phyloP scores from a whole-genome alignment of 1,284 basidiomycete genomes.

The Malassezia cuniculi region DNA sequence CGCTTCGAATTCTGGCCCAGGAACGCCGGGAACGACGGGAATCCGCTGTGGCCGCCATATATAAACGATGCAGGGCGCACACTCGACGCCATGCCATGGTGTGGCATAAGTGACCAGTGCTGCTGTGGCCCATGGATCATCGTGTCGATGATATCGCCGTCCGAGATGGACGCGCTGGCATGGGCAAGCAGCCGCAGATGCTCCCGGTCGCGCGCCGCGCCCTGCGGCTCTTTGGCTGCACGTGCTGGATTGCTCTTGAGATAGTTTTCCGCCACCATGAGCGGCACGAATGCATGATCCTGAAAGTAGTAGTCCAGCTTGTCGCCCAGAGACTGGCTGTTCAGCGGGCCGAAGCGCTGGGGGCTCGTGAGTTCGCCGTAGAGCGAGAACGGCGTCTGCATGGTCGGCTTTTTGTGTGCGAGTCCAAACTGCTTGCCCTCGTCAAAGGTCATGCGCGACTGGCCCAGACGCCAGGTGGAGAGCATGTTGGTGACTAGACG shows the following conservation, averaged over 20 bases:
- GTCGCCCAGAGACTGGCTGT: constrained; percentile 67
- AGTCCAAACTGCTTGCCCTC: constrained; percentile 66
- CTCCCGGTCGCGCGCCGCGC: constrained; percentile 51
- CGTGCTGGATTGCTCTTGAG: constrained; percentile 48
- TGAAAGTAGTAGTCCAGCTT: constrained; percentile 96
- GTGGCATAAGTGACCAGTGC: constrained; percentile 87
- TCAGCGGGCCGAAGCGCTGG: constrained; percentile 70
- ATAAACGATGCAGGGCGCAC: constrained; percentile 50
- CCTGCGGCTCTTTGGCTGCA: constrained; percentile 46
- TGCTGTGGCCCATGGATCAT: constrained; percentile 78
- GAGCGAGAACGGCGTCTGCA: constrained; percentile 57
- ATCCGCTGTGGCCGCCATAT: constrained; percentile 24
- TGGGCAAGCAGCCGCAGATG: constrained; percentile 60
- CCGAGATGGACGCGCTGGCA: constrained; percentile 80
- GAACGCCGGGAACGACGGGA: constrained; percentile 51
- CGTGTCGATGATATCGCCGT: constrained; percentile 83
- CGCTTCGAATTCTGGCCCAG: constrained; percentile 93
- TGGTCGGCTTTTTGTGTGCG: constrained; percentile 65
- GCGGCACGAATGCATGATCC: constrained; percentile 78
- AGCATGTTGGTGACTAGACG: constrained; percentile 95
- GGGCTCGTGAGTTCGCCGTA: constrained; percentile 63
- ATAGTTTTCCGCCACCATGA: constrained; percentile 69
- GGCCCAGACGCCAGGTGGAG: constrained; percentile 65
- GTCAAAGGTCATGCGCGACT: constrained; percentile 47
- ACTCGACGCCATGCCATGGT: constrained; percentile 79